A percentile compares a stretch with the other conserved stretches of the same genome.
These are phyloP conservation scores for Dicorynia guianensis DNA, from an alignment of 306 rosid species.

Conservation along the genomic window DNA sequence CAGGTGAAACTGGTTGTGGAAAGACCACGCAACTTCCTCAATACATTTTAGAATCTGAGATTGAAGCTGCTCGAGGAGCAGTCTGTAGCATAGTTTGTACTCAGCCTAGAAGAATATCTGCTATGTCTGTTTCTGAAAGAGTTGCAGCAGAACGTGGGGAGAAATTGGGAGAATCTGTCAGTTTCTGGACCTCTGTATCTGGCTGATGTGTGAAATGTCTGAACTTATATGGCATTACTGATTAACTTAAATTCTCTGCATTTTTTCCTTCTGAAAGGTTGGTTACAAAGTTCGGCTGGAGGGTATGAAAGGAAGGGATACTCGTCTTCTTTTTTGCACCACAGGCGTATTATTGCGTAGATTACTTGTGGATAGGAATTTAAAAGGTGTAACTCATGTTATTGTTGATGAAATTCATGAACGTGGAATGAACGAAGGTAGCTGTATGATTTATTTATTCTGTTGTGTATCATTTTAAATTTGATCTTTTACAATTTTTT, in stretches of 20 bases:
- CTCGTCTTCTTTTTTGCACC: constrained; percentile 94
- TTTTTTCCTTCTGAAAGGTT: constrained; percentile 60
- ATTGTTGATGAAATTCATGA: constrained; percentile 98
- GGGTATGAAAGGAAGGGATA: constrained; percentile 94
- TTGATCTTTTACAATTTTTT: constrained; percentile 31
- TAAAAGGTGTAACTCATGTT: constrained; percentile 90
- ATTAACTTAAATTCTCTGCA: constrained; percentile 28
- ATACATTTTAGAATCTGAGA: constrained; percentile 89
- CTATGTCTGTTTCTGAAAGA: constrained; percentile 98
- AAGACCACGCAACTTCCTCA: constrained; percentile 99
- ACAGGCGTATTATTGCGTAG: constrained; percentile 97
- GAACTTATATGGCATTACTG: constrained; percentile 12
- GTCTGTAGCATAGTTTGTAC: constrained; percentile 87
- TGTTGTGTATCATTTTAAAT: constrained; percentile 37
- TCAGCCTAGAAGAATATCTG: constrained; percentile 98
- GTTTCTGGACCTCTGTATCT: constrained; percentile 51
- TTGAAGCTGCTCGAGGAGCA: constrained; percentile 82
- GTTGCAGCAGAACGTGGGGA: constrained; percentile 96
- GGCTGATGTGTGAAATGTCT: constrained; percentile 37
- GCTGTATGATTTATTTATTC: constrained; percentile 11
- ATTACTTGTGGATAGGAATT: constrained; percentile 80
- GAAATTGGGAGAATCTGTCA: constrained; percentile 94
- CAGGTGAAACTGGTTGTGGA: constrained; percentile 99
- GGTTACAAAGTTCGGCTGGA: constrained; percentile 97
- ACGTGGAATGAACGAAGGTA: constrained; percentile 99